Evolutionary conservation across 306 rosid species (phyloP), one percentile per base, ranked within the genome.

Genomic region (Castanea mollissima): DNA sequence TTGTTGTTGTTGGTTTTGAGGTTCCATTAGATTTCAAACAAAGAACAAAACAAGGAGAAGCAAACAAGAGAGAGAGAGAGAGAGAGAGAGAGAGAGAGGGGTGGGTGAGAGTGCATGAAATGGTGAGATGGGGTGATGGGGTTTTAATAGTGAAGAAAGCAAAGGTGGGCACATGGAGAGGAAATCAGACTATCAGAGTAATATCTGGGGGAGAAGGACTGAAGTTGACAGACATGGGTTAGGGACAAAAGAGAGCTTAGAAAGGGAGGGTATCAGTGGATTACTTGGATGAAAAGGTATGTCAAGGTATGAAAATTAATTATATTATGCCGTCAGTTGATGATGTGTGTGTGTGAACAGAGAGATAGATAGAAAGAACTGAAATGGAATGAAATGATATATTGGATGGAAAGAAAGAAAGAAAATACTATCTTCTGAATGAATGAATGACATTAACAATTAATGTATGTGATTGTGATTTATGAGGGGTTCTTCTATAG

Each of bases 221-320:
- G 97, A 91, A 86, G 89, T 78, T 86, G 97, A 89, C 92, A 92
- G 89, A 88, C 85, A 35, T 74, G 74, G 69, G 89, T 84, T 89
- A 90, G 99, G 98, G 96, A 96, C 97, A 91, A 90, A 90, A 90
- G 86, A 91, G 92, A 92, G 81, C 77, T 89, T 85, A 77, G 91
- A 92, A 90, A 93, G 91, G 86, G 86, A 79, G 84, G 84, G 88
- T 77, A 85, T 81, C 78, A 76, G 20, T 79, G 77, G 82, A 76
- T 85, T 89, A 83, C 89, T 75, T 86, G 85, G 88, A 77, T 85
- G 52, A 86, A 84, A 91, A 91, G 93, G 83, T 84, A 89, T 57
- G 44, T 52, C 69, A 69, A 81, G 77, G 71, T 29, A 74, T 31
- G 54, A 79, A 75, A 76, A 63, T 41, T 41, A 41, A 41, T 41